phyloP scores from a whole-genome alignment of 2,329 filamentous ascomycete genomes.

The Zelopaecilomyces penicillatus region DNA sequence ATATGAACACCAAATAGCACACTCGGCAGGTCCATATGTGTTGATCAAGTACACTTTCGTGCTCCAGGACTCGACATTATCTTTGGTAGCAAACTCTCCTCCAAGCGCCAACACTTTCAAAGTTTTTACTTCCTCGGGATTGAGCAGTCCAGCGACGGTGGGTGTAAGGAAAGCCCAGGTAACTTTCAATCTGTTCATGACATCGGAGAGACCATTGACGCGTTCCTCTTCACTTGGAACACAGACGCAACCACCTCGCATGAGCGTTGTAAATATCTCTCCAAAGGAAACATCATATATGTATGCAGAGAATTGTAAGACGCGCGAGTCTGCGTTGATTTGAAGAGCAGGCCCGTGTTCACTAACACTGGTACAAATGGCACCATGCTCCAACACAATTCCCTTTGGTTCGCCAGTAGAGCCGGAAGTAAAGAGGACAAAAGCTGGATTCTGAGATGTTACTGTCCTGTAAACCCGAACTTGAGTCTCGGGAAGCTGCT shows the following conservation, averaged over 20 bases:
- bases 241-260: constrained; percentile 3
- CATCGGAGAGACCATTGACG: constrained; percentile 7
- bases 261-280: background rate
- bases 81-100: background rate
- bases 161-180: constrained; percentile 7
- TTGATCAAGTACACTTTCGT: background rate
- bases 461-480: constrained; percentile 13
- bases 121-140: background rate
- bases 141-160: background rate
- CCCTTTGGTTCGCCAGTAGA: constrained; percentile 17
- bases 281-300: background rate
- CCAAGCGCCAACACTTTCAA: background rate
- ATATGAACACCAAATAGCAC: background rate
- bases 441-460: constrained; percentile 8
- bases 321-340: background rate
- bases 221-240: constrained; percentile 5
- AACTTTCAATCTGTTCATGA: constrained; percentile 1
- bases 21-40: constrained; percentile 1
- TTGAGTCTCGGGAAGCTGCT: constrained; percentile 10
- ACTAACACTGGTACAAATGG: constrained; percentile 1
- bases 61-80: background rate
- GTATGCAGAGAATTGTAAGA: constrained; percentile 9
- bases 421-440: constrained; percentile 18
- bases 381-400: constrained; percentile 12
- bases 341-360: background rate